phyloP scores from a whole-genome alignment of 31 red algal species.

The Asparagopsis taxiformis region DNA sequence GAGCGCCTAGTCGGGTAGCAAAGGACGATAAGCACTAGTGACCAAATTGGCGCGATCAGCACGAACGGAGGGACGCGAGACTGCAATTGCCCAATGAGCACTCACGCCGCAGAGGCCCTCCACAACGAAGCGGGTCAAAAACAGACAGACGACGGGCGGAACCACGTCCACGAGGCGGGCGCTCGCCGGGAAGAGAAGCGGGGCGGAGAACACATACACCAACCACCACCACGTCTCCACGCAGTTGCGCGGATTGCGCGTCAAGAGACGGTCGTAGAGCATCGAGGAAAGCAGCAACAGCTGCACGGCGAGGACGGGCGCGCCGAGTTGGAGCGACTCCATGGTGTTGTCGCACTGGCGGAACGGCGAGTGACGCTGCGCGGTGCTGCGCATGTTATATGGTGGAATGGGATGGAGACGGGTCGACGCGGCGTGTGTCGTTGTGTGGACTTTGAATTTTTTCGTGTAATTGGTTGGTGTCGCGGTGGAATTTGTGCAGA shows the following conservation, averaged over 20 bases:
- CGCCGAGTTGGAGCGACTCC: not conserved
- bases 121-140: slow-evolving; percentile 1
- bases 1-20: slow-evolving; percentile 1
- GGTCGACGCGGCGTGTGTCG: too few relatives aligned
- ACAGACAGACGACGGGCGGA: too few relatives aligned
- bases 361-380: not conserved
- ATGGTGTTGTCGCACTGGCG: not conserved
- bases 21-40: not conserved
- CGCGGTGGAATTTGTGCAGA: too few relatives aligned
- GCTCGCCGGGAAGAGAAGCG: not conserved
- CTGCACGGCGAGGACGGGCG: slow-evolving; percentile 2
- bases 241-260: too few relatives aligned
- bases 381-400: not conserved
- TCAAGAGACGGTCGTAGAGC: too few relatives aligned
- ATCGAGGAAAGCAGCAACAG: too few relatives aligned
- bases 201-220: too few relatives aligned
- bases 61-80: not conserved
- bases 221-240: too few relatives aligned
- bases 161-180: not conserved
- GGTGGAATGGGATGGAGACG: not conserved
- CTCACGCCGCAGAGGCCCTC: not conserved
- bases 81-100: not conserved
- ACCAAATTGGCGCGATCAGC: not conserved
- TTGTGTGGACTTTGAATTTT: too few relatives aligned
- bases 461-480: too few relatives aligned